A percentile compares a stretch with the other conserved stretches of the same genome.
phyloP scores from a whole-genome alignment of 129 eudicot species.

The Helichrysum umbraculigerum region DNA sequence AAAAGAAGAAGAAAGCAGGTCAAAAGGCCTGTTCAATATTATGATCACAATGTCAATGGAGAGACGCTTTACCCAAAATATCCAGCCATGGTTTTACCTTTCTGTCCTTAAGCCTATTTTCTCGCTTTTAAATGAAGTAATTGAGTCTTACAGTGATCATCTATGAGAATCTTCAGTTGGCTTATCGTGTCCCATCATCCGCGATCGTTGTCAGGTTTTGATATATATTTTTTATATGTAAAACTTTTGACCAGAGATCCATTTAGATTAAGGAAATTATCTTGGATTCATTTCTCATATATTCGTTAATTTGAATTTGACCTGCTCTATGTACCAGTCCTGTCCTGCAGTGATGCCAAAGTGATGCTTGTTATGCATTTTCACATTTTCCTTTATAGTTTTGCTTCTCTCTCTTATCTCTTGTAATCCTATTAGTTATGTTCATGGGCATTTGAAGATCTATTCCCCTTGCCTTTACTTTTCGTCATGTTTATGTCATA shows the following conservation, averaged over 20 bases:
- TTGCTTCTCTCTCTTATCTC: background rate
- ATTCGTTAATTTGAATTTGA: constrained; percentile 16
- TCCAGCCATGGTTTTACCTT: constrained; percentile 32
- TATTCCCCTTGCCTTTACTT: constrained; percentile 2
- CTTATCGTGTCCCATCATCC: constrained; percentile 31
- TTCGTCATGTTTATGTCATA: constrained; percentile 5
- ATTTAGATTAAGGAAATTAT: constrained; percentile 36
- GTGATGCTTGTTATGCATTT: constrained; percentile 25
- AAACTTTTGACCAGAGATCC: constrained; percentile 37
- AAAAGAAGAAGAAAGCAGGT: constrained; percentile 75
- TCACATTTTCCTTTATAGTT: background rate
- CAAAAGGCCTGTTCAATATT: constrained; percentile 88
- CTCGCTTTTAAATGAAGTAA: constrained; percentile 32
- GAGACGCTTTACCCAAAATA: constrained; percentile 8
- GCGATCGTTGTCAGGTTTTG: constrained; percentile 33
- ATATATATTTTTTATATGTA: constrained; percentile 37
- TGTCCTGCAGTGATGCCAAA: too few relatives aligned
- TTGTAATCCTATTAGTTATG: background rate
- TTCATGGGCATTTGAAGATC: background rate
- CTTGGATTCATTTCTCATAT: constrained; percentile 39
- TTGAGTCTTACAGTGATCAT: constrained; percentile 34
- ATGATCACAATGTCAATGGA: constrained; percentile 42
- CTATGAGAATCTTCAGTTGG: constrained; percentile 34
- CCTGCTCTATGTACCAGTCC: constrained; percentile 20
- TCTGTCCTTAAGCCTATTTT: constrained; percentile 17